Evolutionary conservation across 768 basidiomycete genomes (phyloP).

Genomic region (Auriscalpium microsporum): DNA sequence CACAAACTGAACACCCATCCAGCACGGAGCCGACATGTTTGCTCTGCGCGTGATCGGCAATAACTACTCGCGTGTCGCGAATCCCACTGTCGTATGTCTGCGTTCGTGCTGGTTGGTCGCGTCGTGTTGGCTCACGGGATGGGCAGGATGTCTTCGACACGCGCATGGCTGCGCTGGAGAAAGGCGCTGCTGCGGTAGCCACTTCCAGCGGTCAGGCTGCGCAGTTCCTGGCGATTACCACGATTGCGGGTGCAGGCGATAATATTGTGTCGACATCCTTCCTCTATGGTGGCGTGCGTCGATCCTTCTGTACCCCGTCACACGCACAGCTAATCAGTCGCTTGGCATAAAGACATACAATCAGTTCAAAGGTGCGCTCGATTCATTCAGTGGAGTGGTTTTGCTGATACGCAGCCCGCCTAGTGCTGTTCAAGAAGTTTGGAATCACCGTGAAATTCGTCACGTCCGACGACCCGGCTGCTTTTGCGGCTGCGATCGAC

Average conservation of each 20-base stretch:
- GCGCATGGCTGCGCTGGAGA: slow-evolving; percentile 73
- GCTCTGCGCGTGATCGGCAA: slow-evolving; percentile 51
- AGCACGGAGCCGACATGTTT: slow-evolving; percentile 72
- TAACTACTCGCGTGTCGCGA: slow-evolving; percentile 62
- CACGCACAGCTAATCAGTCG: neutral
- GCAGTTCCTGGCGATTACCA: slow-evolving; percentile 45
- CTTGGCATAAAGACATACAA: slow-evolving; percentile 47
- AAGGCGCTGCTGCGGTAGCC: slow-evolving; percentile 69
- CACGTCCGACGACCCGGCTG: slow-evolving; percentile 41
- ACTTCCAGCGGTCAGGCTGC: slow-evolving; percentile 69
- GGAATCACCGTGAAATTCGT: slow-evolving; percentile 63
- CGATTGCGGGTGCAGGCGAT: slow-evolving; percentile 55
- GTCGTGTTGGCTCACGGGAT: neutral
- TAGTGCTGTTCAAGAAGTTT: slow-evolving; percentile 61
- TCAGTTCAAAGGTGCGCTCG: slow-evolving; percentile 51
- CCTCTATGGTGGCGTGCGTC: slow-evolving; percentile 60
- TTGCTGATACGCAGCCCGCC: neutral
- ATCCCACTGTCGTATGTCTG: slow-evolving; percentile 51
- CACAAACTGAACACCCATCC: neutral
- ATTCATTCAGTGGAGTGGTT: neutral
- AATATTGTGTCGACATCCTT: slow-evolving; percentile 68
- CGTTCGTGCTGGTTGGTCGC: neutral
- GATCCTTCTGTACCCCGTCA: neutral
- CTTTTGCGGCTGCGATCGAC: slow-evolving; percentile 61
- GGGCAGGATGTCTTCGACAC: slow-evolving; percentile 68